A percentile compares a stretch with the other conserved stretches of the same genome.
Conservation (phyloP, 345 rosid species). For the Lumnitzera littorea region DNA sequence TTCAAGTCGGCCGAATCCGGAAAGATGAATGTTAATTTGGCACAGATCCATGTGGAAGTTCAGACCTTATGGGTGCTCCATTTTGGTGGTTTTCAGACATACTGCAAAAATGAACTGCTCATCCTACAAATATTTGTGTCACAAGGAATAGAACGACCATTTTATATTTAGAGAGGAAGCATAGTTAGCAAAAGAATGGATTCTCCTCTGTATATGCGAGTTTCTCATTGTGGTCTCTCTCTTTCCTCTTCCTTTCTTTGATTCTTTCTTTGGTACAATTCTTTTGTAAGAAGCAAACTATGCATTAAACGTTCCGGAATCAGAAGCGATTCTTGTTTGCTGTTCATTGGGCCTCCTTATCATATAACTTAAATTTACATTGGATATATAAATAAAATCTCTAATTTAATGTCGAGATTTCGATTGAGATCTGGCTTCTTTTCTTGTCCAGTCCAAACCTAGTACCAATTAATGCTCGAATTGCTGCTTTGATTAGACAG, state of each 20-base stretch:
- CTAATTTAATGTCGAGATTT: no score
- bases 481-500: no score
- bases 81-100: slow-evolving; percentile 3
- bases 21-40: slow-evolving; percentile 1
- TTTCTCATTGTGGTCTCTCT: not conserved
- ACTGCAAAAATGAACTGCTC: slow-evolving; percentile 8
- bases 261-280: slow-evolving; percentile 38
- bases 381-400: no score
- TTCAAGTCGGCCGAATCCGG: slow-evolving; percentile 2
- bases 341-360: not conserved
- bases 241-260: slow-evolving; percentile 6
- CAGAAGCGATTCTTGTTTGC: not conserved
- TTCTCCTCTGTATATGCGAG: slow-evolving; percentile 24
- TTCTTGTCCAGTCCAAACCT: no score
- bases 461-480: no score
- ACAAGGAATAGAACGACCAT: slow-evolving; percentile 12
- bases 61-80: slow-evolving; percentile 1
- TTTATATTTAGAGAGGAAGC: slow-evolving; percentile 10
- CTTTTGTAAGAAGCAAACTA: slow-evolving; percentile 45
- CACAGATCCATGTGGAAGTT: not conserved
- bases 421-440: no score
- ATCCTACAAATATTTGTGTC: slow-evolving; percentile 9
- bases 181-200: slow-evolving; percentile 14
- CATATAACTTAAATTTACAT: no score
- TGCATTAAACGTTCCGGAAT: not conserved